These are phyloP conservation scores for Acanthamoeba triangularis DNA, from an alignment of 208 protist genomes.

Conservation along the genomic window DNA sequence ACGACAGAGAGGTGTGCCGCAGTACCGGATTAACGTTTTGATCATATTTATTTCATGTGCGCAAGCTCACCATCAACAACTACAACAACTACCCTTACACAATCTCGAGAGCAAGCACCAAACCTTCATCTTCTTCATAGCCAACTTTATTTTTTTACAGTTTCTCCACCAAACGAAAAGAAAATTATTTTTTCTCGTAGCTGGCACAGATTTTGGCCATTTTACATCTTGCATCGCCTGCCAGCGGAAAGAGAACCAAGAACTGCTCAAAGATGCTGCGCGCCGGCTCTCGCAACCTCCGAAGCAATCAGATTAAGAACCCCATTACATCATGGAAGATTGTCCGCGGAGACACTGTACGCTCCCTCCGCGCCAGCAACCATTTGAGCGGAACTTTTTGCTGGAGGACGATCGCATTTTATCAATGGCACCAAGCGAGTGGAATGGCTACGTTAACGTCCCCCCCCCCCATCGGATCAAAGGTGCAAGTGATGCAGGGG, in stretches of 20 bases:
- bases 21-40: background rate
- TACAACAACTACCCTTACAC: background rate
- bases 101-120: too few relatives aligned
- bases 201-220: too few relatives aligned
- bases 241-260: background rate
- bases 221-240: background rate
- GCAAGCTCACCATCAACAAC: background rate
- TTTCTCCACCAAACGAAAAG: too few relatives aligned
- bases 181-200: too few relatives aligned
- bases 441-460: background rate
- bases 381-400: background rate
- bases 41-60: too few relatives aligned
- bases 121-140: too few relatives aligned
- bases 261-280: background rate
- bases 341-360: conserved; percentile 51
- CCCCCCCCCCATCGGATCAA: background rate
- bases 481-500: conserved; percentile 69
- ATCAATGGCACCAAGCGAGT: too few relatives aligned
- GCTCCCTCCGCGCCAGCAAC: background rate
- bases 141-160: too few relatives aligned
- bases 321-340: conserved; percentile 23
- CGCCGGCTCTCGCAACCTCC: conserved; percentile 3
- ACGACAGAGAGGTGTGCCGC: background rate
- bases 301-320: background rate
- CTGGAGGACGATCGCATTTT: background rate